Evolutionary conservation across 257 asterid species (phyloP), one percentile per base, ranked within the genome.

Genomic region (Nemophila menziesii): DNA sequence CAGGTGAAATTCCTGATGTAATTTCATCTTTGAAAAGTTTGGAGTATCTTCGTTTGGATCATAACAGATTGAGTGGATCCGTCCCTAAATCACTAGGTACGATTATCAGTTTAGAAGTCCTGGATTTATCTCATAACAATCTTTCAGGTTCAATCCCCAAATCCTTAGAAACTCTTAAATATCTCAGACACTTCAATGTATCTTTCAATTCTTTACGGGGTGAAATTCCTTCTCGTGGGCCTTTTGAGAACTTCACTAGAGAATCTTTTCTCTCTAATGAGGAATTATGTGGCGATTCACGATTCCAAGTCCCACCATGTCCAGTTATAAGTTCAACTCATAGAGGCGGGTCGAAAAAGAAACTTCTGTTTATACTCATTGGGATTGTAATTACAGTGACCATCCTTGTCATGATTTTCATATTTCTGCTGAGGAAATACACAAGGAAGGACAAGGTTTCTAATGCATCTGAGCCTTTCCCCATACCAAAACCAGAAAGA

Each of bases 161-260:
- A 39, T 51, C 49, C 20, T 44, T 40, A 9, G 48, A 51, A 20
- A 20, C 48, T 15, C 57, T 51, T 13, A 9, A 5, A 24, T 1
- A 40, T 16, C 38, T 40, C 16, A 40, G 16, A 11, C 26, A 51
- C 22, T 26, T 41, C 16, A 40, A 51, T 21, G 21, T 51, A 16
- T 24, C 57, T 9, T 51, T 22, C 45, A 51, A 51, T 27, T 39
- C 10, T 15, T 51, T 51, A 24, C 17, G 5, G 0, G 57, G 57
- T 16, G 38, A 39, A 24, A 40, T 51, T 39, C 60, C 60, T 8
- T 8, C 20, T 44, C 5, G 36, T 2, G 51, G 44, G 16, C 36
- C 26, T 11, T 54, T 34, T 17, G 22, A 4, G 8, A 44, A 44
- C 23, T 20, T 22, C 44, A 54, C 51, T 6, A 11, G 33, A 18